These are phyloP conservation scores for Chaetomium sp. DNA, from an alignment of 2,329 filamentous ascomycete genomes.

Conservation along the genomic window DNA sequence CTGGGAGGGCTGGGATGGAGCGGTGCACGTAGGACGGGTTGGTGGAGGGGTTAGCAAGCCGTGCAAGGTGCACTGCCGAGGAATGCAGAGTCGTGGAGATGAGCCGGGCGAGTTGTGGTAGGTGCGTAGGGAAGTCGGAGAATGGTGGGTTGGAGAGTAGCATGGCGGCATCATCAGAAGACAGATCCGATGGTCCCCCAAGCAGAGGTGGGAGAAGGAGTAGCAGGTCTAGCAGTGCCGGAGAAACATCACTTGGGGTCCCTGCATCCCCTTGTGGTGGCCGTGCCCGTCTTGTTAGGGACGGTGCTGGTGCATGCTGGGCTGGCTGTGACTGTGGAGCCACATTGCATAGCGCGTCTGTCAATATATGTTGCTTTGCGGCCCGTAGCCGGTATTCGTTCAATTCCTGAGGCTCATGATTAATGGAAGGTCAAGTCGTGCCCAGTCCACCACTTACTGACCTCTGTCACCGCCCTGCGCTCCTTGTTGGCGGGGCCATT, in stretches of 20 bases:
- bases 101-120: conserved; percentile 42
- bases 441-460: conserved; percentile 26
- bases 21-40: conserved; percentile 55
- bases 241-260: conserved; percentile 18
- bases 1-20: conserved; percentile 43
- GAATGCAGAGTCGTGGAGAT: conserved; percentile 45
- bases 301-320: conserved; percentile 9
- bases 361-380: conserved; percentile 46
- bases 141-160: conserved; percentile 47
- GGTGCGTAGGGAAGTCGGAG: conserved; percentile 38
- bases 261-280: conserved; percentile 23
- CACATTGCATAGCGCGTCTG: conserved; percentile 42
- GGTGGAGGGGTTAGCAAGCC: conserved; percentile 42
- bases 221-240: conserved; percentile 45
- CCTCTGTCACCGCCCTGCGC: conserved; percentile 43
- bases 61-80: conserved; percentile 42
- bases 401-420: conserved; percentile 37
- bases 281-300: conserved; percentile 13
- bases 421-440: no score
- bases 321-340: conserved; percentile 16
- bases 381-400: conserved; percentile 40
- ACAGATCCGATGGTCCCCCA: conserved; percentile 29
- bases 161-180: conserved; percentile 33
- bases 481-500: conserved; percentile 44
- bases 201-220: conserved; percentile 48